phyloP scores from a whole-genome alignment of 306 rosid genomes.

The Potentilla sterilis region DNA sequence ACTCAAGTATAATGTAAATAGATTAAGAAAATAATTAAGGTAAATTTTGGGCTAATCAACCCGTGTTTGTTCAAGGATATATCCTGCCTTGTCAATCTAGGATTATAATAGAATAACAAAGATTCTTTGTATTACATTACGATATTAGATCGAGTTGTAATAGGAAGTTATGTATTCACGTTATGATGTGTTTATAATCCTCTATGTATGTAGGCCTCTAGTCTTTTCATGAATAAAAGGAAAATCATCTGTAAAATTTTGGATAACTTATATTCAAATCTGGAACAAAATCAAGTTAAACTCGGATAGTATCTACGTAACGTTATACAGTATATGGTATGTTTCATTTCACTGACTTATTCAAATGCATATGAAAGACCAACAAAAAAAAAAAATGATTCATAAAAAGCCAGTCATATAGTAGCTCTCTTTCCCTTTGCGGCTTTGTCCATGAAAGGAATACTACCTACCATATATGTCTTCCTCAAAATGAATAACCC shows the following conservation, averaged over 20 bases:
- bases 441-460: background rate
- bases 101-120: too few species aligned
- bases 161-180: too few species aligned
- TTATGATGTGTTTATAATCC: too few species aligned
- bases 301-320: background rate
- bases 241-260: too few species aligned
- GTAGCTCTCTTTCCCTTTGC: conserved; percentile 1
- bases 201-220: too few species aligned
- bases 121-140: too few species aligned
- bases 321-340: background rate
- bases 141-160: too few species aligned
- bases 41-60: background rate
- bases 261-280: background rate
- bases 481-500: conserved; percentile 23
- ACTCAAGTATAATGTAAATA: background rate
- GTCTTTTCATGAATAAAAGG: too few species aligned
- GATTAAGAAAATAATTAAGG: background rate
- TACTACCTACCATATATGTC: conserved; percentile 1
- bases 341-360: background rate
- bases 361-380: background rate
- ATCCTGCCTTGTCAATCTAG: too few species aligned
- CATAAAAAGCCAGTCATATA: conserved; percentile 1
- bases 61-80: too few species aligned
- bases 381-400: background rate
- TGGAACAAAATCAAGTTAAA: background rate